phyloP scores from a whole-genome alignment of 768 basidiomycete species.

The Leccinum uliginosum region DNA sequence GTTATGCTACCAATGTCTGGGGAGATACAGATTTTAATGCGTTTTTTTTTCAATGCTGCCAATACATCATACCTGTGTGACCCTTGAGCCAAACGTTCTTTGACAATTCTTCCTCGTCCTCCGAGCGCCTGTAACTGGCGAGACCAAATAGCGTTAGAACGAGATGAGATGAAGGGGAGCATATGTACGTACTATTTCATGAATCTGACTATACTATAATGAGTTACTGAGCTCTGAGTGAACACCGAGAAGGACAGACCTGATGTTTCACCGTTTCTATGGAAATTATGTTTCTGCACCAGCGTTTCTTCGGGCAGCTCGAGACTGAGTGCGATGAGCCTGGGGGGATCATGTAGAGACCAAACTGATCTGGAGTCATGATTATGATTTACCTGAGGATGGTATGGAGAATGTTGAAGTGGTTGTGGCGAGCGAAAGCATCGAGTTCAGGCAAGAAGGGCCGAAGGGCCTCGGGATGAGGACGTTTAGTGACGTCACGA shows the following conservation, averaged over 20 bases:
- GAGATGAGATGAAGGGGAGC: not conserved
- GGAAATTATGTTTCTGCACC: constrained; percentile 43
- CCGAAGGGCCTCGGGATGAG: constrained; percentile 45
- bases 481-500: constrained; percentile 38
- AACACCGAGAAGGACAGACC: constrained; percentile 20
- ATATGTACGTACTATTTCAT: constrained; percentile 54
- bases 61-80: constrained; percentile 41
- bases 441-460: constrained; percentile 51
- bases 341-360: constrained; percentile 9
- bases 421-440: constrained; percentile 47
- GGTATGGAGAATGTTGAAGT: constrained; percentile 46
- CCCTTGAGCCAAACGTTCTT: constrained; percentile 59
- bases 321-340: constrained; percentile 47
- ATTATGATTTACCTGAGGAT: constrained; percentile 35
- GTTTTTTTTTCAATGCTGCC: not conserved
- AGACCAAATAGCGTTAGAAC: not conserved
- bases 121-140: constrained; percentile 44
- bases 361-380: not conserved
- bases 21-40: not conserved
- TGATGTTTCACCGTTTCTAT: constrained; percentile 36
- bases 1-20: constrained; percentile 52
- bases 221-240: not conserved
- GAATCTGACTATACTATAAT: constrained; percentile 42
- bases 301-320: constrained; percentile 52
- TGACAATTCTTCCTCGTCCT: constrained; percentile 45